Evolutionary conservation across 2,329 filamentous ascomycete genomes (phyloP).

Genomic region (Fusarium dimerum): DNA sequence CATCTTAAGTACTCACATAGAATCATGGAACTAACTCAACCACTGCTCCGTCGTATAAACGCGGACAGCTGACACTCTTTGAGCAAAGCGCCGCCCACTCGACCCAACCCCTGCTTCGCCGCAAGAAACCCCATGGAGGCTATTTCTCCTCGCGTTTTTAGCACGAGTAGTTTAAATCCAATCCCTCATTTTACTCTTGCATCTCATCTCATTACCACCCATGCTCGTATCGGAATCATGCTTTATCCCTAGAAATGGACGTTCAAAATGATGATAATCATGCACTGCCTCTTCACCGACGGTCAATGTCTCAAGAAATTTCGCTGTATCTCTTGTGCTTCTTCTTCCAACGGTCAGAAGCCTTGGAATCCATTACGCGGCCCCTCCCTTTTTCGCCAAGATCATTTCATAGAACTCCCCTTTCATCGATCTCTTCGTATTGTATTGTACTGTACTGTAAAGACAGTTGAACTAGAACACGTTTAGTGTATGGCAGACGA

Average conservation of each 20-base stretch:
- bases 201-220: neutral
- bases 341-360: neutral
- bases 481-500: neutral
- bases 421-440: too few relatives aligned
- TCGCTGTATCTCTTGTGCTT: neutral
- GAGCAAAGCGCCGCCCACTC: too few relatives aligned
- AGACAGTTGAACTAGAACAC: too few relatives aligned
- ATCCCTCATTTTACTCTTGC: neutral
- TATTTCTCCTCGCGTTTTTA: too few relatives aligned
- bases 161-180: too few relatives aligned
- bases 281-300: neutral
- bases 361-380: conserved; percentile 5
- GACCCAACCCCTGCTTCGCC: too few relatives aligned
- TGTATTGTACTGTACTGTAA: too few relatives aligned
- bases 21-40: neutral
- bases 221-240: neutral
- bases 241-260: neutral
- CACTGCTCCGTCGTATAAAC: too few relatives aligned
- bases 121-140: too few relatives aligned
- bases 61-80: too few relatives aligned
- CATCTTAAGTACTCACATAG: neutral
- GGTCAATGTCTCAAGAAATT: neutral
- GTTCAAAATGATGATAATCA: neutral
- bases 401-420: neutral
- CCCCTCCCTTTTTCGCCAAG: neutral